Conservation (phyloP, 2,329 filamentous ascomycete species). For the Fusarium sp. region DNA sequence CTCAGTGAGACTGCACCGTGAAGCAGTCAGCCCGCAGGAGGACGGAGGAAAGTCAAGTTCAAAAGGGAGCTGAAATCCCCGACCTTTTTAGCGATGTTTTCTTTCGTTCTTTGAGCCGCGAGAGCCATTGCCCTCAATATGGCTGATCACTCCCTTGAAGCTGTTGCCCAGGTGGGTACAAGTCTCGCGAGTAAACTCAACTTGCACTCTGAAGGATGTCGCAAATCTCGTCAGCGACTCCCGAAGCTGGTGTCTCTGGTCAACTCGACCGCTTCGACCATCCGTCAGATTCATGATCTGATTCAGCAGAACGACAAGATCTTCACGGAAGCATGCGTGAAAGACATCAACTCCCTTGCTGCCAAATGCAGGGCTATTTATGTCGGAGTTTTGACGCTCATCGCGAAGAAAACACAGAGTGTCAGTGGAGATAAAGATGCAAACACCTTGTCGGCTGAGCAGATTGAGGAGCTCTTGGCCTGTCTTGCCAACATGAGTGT, state of each 20-base stretch:
- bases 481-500: not conserved
- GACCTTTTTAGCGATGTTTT: fast-evolving
- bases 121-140: not conserved
- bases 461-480: not conserved
- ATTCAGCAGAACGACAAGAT: not conserved
- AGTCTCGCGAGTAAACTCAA: not conserved
- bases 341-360: not conserved
- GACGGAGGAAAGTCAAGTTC: not conserved
- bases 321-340: not conserved
- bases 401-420: not conserved
- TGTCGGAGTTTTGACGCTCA: not conserved
- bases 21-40: not conserved
- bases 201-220: not conserved
- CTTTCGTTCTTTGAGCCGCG: fast-evolving
- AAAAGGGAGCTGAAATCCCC: not conserved
- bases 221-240: not conserved
- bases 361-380: not conserved
- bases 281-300: not conserved
- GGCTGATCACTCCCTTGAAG: not conserved
- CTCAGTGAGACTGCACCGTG: not conserved
- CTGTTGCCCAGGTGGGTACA: not conserved
- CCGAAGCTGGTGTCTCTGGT: not conserved
- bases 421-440: not conserved
- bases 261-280: not conserved
- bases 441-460: not conserved